Percentiles rank a stretch among this genome's conserved stretches.
These are phyloP conservation scores for Poa pratensis DNA, from an alignment of 176 grass and related monocot genomes.

Conservation along the genomic window DNA sequence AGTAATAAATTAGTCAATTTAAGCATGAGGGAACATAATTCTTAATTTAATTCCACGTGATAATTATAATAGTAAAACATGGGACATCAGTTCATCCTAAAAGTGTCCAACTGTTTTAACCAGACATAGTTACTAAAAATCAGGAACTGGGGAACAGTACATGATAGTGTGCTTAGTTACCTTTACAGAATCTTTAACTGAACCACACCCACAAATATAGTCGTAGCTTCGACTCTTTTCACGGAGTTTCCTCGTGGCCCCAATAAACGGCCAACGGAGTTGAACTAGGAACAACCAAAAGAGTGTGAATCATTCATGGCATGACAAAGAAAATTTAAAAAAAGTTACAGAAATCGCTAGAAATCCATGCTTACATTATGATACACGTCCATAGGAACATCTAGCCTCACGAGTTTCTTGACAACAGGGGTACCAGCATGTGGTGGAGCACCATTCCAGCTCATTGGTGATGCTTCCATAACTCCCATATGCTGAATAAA, in stretches of 20 bases:
- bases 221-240: slow-evolving; percentile 97
- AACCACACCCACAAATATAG: slow-evolving; percentile 89
- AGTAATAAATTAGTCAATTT: not conserved
- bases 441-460: slow-evolving; percentile 73
- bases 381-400: slow-evolving; percentile 93
- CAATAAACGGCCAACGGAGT: slow-evolving; percentile 95
- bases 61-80: not conserved
- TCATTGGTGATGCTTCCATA: slow-evolving; percentile 64
- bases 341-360: slow-evolving; percentile 40
- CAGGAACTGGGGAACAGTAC: not conserved
- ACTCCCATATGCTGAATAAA: slow-evolving; percentile 74
- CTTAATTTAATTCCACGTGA: slow-evolving; percentile 13
- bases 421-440: slow-evolving; percentile 61
- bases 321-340: slow-evolving; percentile 12
- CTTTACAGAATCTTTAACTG: slow-evolving; percentile 96
- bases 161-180: slow-evolving; percentile 48
- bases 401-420: slow-evolving; percentile 93
- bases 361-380: slow-evolving; percentile 63
- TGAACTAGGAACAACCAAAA: slow-evolving; percentile 67
- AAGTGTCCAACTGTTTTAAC: slow-evolving; percentile 20
- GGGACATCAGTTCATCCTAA: not conserved
- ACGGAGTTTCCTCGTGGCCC: slow-evolving; percentile 96
- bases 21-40: slow-evolving; percentile 9
- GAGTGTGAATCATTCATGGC: slow-evolving; percentile 32
- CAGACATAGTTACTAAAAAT: slow-evolving; percentile 6